Evolutionary conservation across 192 early-diverging fungal species (phyloP).

Genomic region (Spinellus fusiger): DNA sequence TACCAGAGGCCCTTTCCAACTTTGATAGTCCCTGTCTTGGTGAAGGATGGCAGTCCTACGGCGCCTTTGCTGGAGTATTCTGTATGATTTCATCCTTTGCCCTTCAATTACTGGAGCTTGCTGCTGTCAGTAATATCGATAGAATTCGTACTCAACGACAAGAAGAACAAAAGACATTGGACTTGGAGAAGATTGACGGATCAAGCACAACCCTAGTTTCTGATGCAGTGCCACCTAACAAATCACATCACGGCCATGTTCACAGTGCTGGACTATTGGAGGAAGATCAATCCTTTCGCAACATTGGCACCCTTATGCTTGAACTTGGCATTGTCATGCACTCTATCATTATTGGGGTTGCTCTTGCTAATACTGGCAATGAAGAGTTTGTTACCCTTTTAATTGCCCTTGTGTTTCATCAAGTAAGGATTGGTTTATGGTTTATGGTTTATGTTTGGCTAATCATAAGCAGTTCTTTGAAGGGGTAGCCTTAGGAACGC

Average conservation of each 20-base stretch:
- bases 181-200: not conserved
- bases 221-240: not conserved
- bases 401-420: slow-evolving; percentile 69
- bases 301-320: slow-evolving; percentile 61
- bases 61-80: slow-evolving; percentile 26
- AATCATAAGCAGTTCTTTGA: slow-evolving; percentile 43
- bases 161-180: not conserved
- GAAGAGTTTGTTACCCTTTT: slow-evolving; percentile 55
- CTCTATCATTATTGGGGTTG: slow-evolving; percentile 75
- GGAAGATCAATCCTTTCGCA: slow-evolving; percentile 24
- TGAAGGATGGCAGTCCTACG: slow-evolving; percentile 18
- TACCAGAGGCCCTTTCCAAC: slow-evolving; percentile 41
- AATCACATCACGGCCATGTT: slow-evolving; percentile 12
- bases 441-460: slow-evolving; percentile 8
- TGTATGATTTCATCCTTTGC: slow-evolving; percentile 29
- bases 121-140: slow-evolving; percentile 15
- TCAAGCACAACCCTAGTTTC: not conserved
- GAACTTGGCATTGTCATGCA: slow-evolving; percentile 76
- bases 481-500: slow-evolving; percentile 41
- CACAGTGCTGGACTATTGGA: slow-evolving; percentile 32
- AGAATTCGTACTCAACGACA: not conserved
- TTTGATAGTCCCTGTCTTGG: slow-evolving; percentile 33
- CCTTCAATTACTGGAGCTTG: slow-evolving; percentile 28
- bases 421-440: slow-evolving; percentile 31
- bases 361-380: slow-evolving; percentile 53